Evolutionary conservation across 441 rosid species (phyloP), one percentile per base, ranked within the genome.

Genomic region (Populus hybrid): DNA sequence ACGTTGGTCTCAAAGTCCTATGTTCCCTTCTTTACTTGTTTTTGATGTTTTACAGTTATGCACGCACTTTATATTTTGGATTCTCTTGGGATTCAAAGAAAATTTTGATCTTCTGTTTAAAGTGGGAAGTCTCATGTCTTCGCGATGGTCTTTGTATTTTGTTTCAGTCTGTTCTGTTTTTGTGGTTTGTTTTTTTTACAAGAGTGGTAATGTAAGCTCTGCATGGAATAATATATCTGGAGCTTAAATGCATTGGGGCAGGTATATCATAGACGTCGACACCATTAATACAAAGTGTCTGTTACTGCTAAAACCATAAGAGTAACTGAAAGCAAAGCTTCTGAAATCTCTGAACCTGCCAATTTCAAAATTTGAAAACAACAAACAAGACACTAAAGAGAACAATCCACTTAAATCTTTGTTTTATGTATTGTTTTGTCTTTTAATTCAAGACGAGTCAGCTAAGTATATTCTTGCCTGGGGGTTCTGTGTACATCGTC

Each of bases 171-270:
- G 28, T 69, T 77, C 78, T 74, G 63, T 74, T 79, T 79, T 68
- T 69, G 69, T 71, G 24, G 36, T 59, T 76, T 78, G 78, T 1
- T 77, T 76, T 76, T 78, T 81, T 64, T 79, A 78, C 79, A 64
- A 83, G 73, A 80, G 65, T 40, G 72, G 79, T 68, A 26, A 26
- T 26, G 28, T 26, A 69, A 80, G 59, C 80, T 86, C 78, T 84
- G 82, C 84, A 82, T 83, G 77, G 88, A 81, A 88, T 84, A 81
- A 87, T 86, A 82, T 77, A 82, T 84, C 80, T 79, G 81, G 69
- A 85, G 77, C 81, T 78, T 83, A 69, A 86, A 85, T 81, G 82
- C 83, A 78, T 74, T 79, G 79, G n/a, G n/a, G 87, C 83, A 82
- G 80, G 87, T 82, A 82, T 74, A 84, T 78, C 82, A 74, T 72